phyloP scores from a whole-genome alignment of 1,284 basidiomycete genomes.

The Ustilago hordei region DNA sequence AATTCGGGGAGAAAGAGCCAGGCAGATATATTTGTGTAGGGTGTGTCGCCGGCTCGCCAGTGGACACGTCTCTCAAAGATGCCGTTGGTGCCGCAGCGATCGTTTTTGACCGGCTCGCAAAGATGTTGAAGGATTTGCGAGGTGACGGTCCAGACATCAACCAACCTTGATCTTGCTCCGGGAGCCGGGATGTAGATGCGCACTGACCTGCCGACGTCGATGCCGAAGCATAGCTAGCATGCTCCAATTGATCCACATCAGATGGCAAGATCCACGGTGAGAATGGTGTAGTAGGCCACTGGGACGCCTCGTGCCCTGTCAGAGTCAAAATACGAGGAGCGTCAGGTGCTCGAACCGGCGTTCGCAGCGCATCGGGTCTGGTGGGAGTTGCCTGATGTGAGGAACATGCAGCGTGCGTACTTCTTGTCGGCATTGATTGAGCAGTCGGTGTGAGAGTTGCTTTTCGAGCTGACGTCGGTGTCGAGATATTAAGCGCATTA shows the following conservation, averaged over 20 bases:
- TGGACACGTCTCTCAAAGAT: background rate
- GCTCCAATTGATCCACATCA: background rate
- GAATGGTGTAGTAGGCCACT: conserved; percentile 13
- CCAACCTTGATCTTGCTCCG: conserved; percentile 14
- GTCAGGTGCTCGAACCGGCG: conserved; percentile 3
- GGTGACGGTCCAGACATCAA: conserved; percentile 9
- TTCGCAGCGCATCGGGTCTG: background rate
- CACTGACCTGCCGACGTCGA: background rate
- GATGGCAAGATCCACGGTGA: conserved; percentile 11
- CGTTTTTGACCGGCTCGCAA: background rate
- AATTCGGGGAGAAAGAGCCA: background rate
- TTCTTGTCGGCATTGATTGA: background rate
- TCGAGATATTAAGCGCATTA: conserved; percentile 37
- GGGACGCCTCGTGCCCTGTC: conserved; percentile 25
- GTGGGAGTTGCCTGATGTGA: conserved; percentile 5
- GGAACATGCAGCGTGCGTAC: background rate
- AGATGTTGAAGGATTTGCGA: conserved; percentile 10
- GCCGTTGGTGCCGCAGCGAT: background rate
- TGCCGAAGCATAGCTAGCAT: background rate
- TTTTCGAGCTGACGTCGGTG: conserved; percentile 10
- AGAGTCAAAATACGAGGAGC: conserved; percentile 14
- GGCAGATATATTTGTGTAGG: no score
- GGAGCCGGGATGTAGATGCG: background rate
- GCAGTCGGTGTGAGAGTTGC: background rate
- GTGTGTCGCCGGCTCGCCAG: background rate